These are phyloP conservation scores for Fraxinus albicans DNA, from an alignment of 305 asterid genomes.

Conservation along the genomic window DNA sequence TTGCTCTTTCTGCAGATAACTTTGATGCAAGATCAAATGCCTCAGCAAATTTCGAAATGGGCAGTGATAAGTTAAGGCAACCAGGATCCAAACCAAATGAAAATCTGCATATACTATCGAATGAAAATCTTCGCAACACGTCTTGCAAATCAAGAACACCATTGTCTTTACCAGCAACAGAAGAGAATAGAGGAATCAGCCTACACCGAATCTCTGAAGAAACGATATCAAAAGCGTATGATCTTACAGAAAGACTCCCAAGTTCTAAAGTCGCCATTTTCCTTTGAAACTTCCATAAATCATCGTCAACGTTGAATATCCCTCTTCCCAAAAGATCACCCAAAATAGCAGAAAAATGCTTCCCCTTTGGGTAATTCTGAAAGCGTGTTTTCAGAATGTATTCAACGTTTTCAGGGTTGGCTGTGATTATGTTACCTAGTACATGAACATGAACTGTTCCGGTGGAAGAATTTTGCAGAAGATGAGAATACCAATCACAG, in stretches of 20 bases:
- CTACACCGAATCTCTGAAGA: slow-evolving; percentile 1
- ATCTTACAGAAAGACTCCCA: slow-evolving; percentile 6
- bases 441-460: slow-evolving; percentile 9
- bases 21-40: slow-evolving; percentile 39
- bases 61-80: slow-evolving; percentile 24
- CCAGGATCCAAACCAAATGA: slow-evolving; percentile 37
- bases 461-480: slow-evolving; percentile 5
- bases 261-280: slow-evolving; percentile 14
- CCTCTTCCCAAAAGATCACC: slow-evolving; percentile 14
- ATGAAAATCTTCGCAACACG: slow-evolving; percentile 33
- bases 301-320: slow-evolving; percentile 10
- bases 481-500: slow-evolving; percentile 16
- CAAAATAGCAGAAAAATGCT: slow-evolving; percentile 4
- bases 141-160: slow-evolving; percentile 19
- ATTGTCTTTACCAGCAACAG: slow-evolving; percentile 1
- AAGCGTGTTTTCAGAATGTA: slow-evolving; percentile 10
- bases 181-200: slow-evolving; percentile 10
- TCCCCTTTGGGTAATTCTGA: slow-evolving; percentile 12
- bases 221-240: slow-evolving; percentile 6
- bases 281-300: slow-evolving; percentile 14
- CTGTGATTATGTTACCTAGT: slow-evolving; percentile 8
- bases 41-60: slow-evolving; percentile 22
- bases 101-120: slow-evolving; percentile 37
- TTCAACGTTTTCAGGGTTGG: slow-evolving; percentile 16
- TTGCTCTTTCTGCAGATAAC: slow-evolving; percentile 34